Base-by-base conservation (phyloP, 306 rosid genomes). In the Medicago arabica region DNA sequence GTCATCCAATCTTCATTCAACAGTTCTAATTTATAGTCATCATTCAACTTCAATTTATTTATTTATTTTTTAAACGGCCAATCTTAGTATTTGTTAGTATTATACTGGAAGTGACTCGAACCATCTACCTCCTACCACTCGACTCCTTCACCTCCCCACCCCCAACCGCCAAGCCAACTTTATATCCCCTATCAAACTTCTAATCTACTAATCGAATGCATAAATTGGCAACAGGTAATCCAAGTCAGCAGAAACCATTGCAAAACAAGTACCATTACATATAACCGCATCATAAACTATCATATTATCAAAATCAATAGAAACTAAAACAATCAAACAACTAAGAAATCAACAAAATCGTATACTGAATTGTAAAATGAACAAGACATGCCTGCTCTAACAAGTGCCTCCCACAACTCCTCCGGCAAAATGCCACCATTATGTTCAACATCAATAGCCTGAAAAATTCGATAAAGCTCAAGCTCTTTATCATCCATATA, bases 331-430 rank as follows among this genome's bases (percentile, higher is more conserved):
- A 72, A 50, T 21, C 25, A 67, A 61, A 69, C 38, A 80, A 12
- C 54, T 15, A 72, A 68, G 6, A 55, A 8, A 61, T 31, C 67
- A 61, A 31, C 11, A 60, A 63, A 80, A 62, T 36, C 46, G 58
- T 21, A 67, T 38, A 50, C 0, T 25, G 17, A 47, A 67, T 46
- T 44, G 51, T 6, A 64, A 43, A 46, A 38, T 6, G 11, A 51
- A 64, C 1, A 58, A 63, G 12, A 81, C 85, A 19, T 70, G 78
- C 98, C 98, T 82, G 97, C 94, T 83, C 71, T 87, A 9, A 91
- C 87, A 67, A 94, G 97, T 11, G 98, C 98, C 77, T 94, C 98
- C 93, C 89, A 94, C 0, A 94, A 96, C 90, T 94, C 98, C 85
- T 94, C 98, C 0, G 98, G 98, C 49, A 92, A 69, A 86, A 94